Conservation (phyloP, 192 early-diverging fungal species). For the Piromyces finnis region DNA sequence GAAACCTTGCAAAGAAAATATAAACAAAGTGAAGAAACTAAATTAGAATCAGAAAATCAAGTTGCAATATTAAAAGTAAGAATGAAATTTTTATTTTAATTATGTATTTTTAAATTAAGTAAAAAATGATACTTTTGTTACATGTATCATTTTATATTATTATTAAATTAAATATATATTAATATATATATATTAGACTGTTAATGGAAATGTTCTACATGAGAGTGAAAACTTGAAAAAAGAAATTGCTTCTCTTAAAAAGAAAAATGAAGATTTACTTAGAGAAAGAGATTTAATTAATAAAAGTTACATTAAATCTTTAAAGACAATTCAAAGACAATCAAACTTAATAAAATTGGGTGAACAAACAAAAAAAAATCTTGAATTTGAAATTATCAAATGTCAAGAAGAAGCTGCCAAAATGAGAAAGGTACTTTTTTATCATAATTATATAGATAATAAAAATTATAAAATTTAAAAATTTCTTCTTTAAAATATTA, state of each 20-base stretch:
- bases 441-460: too few species aligned
- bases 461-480: too few species aligned
- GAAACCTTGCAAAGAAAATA: not conserved
- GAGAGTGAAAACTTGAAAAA: constrained; percentile 8
- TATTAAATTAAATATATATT: too few species aligned
- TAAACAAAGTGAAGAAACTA: not conserved
- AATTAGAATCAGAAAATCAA: constrained; percentile 17
- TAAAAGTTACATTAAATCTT: constrained; percentile 35
- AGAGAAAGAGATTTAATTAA: constrained; percentile 36
- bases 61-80: not conserved
- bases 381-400: constrained; percentile 35
- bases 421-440: constrained; percentile 32
- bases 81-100: too few species aligned
- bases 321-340: constrained; percentile 28
- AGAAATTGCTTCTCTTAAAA: constrained; percentile 19
- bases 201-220: not conserved
- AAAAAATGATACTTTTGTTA: too few species aligned
- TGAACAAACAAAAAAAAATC: constrained; percentile 33
- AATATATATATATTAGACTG: too few species aligned
- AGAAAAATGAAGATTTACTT: constrained; percentile 19
- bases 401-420: constrained; percentile 43
- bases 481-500: too few species aligned
- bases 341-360: constrained; percentile 27
- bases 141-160: too few species aligned
- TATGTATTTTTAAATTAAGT: too few species aligned